phyloP scores from a whole-genome alignment of 352 stramenopile species.

The Phytophthora chlamydospora region DNA sequence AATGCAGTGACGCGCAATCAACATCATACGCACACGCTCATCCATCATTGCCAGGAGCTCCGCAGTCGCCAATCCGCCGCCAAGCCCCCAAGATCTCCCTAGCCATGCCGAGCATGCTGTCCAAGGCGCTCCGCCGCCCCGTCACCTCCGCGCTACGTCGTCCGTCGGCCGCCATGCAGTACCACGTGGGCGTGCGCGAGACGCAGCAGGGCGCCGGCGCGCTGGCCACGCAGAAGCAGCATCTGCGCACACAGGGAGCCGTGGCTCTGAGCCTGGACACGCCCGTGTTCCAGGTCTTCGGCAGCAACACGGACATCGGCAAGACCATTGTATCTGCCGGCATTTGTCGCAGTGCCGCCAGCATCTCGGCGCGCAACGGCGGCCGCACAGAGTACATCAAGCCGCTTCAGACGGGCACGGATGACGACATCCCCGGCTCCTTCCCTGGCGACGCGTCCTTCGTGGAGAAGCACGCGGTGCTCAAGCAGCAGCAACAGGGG shows the following conservation, averaged over 20 bases:
- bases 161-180: constrained; percentile 17
- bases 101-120: constrained; percentile 20
- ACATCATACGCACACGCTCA: background rate
- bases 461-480: constrained; percentile 59
- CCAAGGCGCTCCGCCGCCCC: constrained; percentile 20
- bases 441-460: constrained; percentile 90
- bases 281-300: constrained; percentile 93
- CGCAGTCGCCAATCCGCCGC: constrained; percentile 22
- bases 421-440: constrained; percentile 44
- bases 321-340: constrained; percentile 96
- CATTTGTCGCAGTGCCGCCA: constrained; percentile 84
- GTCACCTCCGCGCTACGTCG: background rate
- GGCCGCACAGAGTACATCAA: constrained; percentile 94
- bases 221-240: constrained; percentile 49
- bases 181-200: constrained; percentile 58
- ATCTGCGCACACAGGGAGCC: constrained; percentile 61
- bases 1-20: constrained; percentile 19
- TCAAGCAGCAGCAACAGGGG: constrained; percentile 5
- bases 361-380: constrained; percentile 8
- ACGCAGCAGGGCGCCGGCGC: constrained; percentile 38
- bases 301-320: constrained; percentile 97
- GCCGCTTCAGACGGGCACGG: constrained; percentile 94
- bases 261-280: constrained; percentile 58
- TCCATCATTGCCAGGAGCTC: too few relatives aligned
- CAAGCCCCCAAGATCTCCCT: constrained; percentile 3